Base-by-base conservation (phyloP, 2,329 filamentous ascomycete species). In the Talaromyces sp. region DNA sequence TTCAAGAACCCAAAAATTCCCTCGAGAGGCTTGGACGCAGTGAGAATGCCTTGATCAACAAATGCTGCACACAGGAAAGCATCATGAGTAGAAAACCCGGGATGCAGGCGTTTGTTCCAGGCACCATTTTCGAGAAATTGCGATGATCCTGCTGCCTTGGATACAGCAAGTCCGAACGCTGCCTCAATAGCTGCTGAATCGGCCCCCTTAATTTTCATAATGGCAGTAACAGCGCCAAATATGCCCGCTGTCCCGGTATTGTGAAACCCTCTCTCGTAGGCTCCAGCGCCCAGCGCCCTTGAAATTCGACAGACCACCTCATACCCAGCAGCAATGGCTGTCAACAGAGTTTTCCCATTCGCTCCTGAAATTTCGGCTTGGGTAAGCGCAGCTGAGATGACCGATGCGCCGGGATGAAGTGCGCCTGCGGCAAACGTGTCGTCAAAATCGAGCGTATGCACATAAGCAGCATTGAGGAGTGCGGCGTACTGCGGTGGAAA, bases 391-490 rank as follows among this genome's bases (percentile, higher is more conserved):
- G 55, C 55, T 5, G 55, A 43, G 2, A 56, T 56, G 17, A 75
- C 68, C 0, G 76, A 76, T 0, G 76, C 72, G 29, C 78, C 77
- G 0, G 76, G 71, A 62, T 80, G 77, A 17, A 79, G 66, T 17
- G 75, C 75, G 1, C 75, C 76, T 2, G 69, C 64, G 2, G 76
- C 76, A 60, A 77, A 75, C 2, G 77, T 80, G 64, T 80, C 77
- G 64, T 80, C 78, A 64, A 79, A 79, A 63, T 80, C 78, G 55
- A 78, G 68, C 3, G 73, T 75, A 65, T 80, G 78, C 9, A 73
- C 74, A 38, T 79, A 72, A 0, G 76, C 70, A 4, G 74, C 77
- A 58, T 80, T 80, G 24, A 80, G 63, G 11, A 80, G 67, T 0
- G 70, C 75, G 1, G 77, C 77, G 54, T 75, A 76, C 24, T 77